A percentile compares a stretch with the other conserved stretches of the same genome.
Evolutionary conservation across 306 rosid genomes (phyloP).

Genomic region (Medicago ruthenica): DNA sequence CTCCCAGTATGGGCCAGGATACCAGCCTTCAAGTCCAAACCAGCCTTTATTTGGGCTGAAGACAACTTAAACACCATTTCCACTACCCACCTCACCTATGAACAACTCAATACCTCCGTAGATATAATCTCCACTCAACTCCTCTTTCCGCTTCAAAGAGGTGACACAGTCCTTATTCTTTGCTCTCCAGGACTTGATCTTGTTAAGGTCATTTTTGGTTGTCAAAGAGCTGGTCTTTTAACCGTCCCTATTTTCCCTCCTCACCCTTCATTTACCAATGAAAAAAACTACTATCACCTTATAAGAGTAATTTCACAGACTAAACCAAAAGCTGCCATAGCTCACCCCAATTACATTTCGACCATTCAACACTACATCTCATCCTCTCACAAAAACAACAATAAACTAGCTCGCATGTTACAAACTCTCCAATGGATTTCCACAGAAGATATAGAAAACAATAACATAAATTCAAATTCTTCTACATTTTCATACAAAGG

Average conservation of each 20-base stretch:
- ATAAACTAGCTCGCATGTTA: constrained; percentile 50
- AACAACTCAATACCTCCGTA: constrained; percentile 62
- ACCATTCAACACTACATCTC: constrained; percentile 48
- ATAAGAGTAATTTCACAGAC: constrained; percentile 65
- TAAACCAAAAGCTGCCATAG: constrained; percentile 81
- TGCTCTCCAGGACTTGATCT: constrained; percentile 77
- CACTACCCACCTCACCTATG: constrained; percentile 55
- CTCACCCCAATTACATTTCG: constrained; percentile 57
- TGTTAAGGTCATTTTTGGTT: constrained; percentile 65
- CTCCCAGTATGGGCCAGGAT: constrained; percentile 73
- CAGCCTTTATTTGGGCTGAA: constrained; percentile 79
- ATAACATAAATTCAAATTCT: not conserved
- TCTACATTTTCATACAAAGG: constrained; percentile 46
- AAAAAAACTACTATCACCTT: constrained; percentile 66
- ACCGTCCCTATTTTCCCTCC: constrained; percentile 73
- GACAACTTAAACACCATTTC: constrained; percentile 17
- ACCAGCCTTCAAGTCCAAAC: constrained; percentile 67
- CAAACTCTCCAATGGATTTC: constrained; percentile 62
- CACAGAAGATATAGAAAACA: constrained; percentile 41
- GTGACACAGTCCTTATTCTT: constrained; percentile 61
- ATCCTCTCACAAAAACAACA: constrained; percentile 24
- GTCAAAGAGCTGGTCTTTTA: constrained; percentile 81
- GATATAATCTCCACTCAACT: constrained; percentile 52
- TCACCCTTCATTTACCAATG: constrained; percentile 53
- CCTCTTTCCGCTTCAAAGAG: constrained; percentile 50